A percentile compares a stretch with the other conserved stretches of the same genome.
Conservation (phyloP, 148 eudicot species). For the Bassia scoparia region DNA sequence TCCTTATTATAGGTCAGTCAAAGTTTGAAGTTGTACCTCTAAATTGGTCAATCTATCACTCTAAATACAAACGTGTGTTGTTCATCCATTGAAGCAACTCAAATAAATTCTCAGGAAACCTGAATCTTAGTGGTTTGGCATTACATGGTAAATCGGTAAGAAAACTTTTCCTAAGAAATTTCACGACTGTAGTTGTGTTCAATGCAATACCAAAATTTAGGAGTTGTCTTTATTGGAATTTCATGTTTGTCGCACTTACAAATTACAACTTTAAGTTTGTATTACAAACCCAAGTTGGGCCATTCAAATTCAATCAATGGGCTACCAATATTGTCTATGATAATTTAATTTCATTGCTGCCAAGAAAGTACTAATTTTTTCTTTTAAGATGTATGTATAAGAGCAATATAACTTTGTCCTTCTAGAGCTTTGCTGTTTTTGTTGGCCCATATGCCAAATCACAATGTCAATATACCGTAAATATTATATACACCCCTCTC, state of each 20-base stretch:
- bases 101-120: constrained; percentile 27
- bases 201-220: constrained; percentile 1
- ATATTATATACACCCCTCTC: too few relatives aligned
- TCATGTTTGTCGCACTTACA: constrained; percentile 24
- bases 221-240: constrained; percentile 10
- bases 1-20: background rate
- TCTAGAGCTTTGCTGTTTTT: constrained; percentile 1
- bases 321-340: constrained; percentile 11
- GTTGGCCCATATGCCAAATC: constrained; percentile 27
- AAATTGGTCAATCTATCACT: constrained; percentile 10
- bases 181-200: constrained; percentile 23
- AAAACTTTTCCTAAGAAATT: constrained; percentile 4
- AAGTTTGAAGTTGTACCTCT: background rate
- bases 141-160: constrained; percentile 6
- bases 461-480: constrained; percentile 26
- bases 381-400: too few relatives aligned
- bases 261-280: background rate
- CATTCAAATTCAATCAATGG: constrained; percentile 26
- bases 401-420: too few relatives aligned
- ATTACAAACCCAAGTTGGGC: constrained; percentile 12
- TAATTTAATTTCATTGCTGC: constrained; percentile 11
- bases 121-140: constrained; percentile 23
- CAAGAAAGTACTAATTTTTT: background rate
- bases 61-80: constrained; percentile 25
- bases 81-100: background rate